phyloP scores from a whole-genome alignment of 495 filamentous ascomycete species.

The Talaromyces nanjingensis region DNA sequence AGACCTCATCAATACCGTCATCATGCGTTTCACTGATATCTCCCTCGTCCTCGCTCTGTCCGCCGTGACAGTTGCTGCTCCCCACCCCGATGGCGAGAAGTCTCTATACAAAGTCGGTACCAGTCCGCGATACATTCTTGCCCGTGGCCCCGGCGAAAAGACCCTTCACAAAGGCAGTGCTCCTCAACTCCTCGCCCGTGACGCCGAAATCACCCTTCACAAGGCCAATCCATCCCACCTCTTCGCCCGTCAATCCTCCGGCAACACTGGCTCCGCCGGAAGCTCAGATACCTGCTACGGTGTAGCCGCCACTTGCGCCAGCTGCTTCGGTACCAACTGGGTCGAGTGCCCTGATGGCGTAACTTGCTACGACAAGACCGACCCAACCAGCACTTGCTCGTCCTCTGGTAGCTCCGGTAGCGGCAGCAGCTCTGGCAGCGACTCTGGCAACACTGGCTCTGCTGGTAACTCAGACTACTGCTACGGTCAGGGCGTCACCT shows the following conservation, averaged over 20 bases:
- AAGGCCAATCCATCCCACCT: not conserved
- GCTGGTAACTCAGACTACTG: conserved; percentile 1
- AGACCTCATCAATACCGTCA: not conserved
- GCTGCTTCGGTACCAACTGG: conserved; percentile 6
- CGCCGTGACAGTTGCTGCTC: not conserved
- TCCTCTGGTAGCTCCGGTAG: not conserved
- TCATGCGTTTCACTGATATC: conserved; percentile 8
- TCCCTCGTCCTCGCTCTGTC: conserved; percentile 7
- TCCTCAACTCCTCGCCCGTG: not conserved
- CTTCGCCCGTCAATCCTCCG: conserved; percentile 5
- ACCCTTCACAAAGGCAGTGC: not conserved
- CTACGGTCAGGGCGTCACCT: not conserved
- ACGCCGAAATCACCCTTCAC: not conserved
- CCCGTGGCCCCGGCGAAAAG: not conserved
- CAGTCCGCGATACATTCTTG: not conserved
- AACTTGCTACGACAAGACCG: conserved; percentile 4
- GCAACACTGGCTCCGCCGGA: not conserved
- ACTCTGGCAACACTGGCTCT: not conserved
- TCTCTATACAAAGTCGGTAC: not conserved
- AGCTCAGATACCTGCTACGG: not conserved
- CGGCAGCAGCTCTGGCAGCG: not conserved
- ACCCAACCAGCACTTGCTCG: not conserved
- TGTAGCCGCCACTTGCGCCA: not conserved
- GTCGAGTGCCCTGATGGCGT: not conserved
- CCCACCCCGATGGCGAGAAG: not conserved